These are phyloP conservation scores for Nicotiana tomentosiformis DNA, from an alignment of 257 asterid species.

Conservation along the genomic window DNA sequence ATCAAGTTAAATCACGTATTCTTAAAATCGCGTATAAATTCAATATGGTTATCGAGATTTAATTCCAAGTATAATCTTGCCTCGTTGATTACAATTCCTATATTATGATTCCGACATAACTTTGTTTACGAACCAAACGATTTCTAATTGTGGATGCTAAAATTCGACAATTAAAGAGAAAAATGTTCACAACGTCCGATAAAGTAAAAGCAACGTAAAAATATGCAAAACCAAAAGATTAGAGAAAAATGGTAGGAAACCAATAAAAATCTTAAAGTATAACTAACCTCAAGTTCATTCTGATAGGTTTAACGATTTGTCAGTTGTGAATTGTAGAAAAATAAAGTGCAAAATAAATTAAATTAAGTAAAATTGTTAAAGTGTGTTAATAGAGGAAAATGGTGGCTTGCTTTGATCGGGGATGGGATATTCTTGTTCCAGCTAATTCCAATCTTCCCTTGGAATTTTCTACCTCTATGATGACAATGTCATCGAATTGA, in stretches of 20 bases:
- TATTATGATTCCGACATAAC: not conserved
- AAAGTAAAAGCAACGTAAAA: not conserved
- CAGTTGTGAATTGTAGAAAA: too few relatives aligned
- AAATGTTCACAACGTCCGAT: not conserved
- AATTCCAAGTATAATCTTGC: too few relatives aligned
- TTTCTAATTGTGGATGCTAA: not conserved
- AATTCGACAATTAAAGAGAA: not conserved
- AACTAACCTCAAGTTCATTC: not conserved
- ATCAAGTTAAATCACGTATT: too few relatives aligned
- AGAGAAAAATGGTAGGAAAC: not conserved
- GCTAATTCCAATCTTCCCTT: not conserved
- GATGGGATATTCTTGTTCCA: not conserved
- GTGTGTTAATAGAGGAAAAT: too few relatives aligned
- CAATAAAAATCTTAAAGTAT: not conserved
- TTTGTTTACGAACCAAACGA: not conserved
- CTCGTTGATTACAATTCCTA: too few relatives aligned
- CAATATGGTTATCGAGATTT: too few relatives aligned
- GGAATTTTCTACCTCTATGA: not conserved
- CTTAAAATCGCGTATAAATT: too few relatives aligned
- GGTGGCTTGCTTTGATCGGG: too few relatives aligned
- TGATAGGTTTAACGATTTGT: not conserved
- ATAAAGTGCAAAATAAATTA: too few relatives aligned
- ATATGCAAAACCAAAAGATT: not conserved
- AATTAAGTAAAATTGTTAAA: too few relatives aligned
- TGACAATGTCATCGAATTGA: not conserved